These are phyloP conservation scores for Cryphonectria carpinicola DNA, from an alignment of 2,329 filamentous ascomycete genomes.

Conservation along the genomic window DNA sequence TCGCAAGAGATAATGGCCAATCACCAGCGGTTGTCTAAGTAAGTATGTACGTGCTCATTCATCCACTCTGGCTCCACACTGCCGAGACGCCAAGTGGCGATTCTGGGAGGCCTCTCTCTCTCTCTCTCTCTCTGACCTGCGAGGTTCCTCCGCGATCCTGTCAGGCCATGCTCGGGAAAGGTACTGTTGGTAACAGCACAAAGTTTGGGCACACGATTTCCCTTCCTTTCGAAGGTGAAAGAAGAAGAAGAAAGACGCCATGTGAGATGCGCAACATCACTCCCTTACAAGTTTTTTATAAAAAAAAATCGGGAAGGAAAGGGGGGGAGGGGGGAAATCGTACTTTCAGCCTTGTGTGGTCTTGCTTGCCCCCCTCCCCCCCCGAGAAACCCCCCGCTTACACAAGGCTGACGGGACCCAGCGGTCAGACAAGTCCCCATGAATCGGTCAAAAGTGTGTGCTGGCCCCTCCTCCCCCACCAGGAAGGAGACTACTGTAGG, in stretches of 20 bases:
- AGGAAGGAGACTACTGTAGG: background rate
- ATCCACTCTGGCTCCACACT: background rate
- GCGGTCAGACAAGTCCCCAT: background rate
- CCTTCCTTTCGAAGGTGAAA: background rate
- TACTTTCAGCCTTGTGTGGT: slow-evolving; percentile 4
- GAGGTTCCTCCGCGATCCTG: background rate
- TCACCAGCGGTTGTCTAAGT: too few species aligned
- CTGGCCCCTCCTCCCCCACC: background rate
- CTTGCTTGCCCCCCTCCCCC: too few species aligned
- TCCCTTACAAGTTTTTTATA: background rate
- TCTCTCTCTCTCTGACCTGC: background rate
- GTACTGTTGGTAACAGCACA: background rate
- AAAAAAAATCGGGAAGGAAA: background rate
- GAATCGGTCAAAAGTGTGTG: background rate
- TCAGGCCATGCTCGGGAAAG: background rate
- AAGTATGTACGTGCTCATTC: background rate
- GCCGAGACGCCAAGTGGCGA: background rate
- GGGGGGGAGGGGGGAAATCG: too few species aligned
- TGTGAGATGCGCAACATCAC: background rate
- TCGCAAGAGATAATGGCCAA: background rate
- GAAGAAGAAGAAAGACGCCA: too few species aligned
- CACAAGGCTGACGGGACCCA: slow-evolving; percentile 9
- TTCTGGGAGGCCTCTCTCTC: background rate
- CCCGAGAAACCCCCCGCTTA: background rate
- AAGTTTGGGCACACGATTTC: background rate